These are phyloP conservation scores for Saccharomycopsis fodiens DNA, from an alignment of 805 yeast species.

Conservation along the genomic window DNA sequence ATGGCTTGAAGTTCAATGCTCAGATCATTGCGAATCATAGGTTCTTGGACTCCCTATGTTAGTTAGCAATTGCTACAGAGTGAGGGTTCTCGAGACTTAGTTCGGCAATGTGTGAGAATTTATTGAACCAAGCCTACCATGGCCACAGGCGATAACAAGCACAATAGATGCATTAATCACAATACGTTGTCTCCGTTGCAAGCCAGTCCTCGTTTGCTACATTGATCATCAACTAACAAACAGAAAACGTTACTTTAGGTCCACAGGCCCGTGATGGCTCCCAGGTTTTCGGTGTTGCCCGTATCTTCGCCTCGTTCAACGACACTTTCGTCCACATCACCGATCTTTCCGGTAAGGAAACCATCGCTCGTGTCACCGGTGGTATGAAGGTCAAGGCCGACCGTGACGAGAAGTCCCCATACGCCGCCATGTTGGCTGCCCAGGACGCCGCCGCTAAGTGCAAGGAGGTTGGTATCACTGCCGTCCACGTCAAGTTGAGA, in stretches of 20 bases:
- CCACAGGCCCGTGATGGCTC: constrained; percentile 94
- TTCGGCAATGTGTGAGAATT: too few relatives aligned
- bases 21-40: too few relatives aligned
- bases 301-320: constrained; percentile 99
- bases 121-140: too few relatives aligned
- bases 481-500: constrained; percentile 99
- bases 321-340: constrained; percentile 99
- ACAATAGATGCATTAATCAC: too few relatives aligned
- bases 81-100: too few relatives aligned
- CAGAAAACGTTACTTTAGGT: constrained; percentile 59
- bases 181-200: too few relatives aligned
- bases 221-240: too few relatives aligned
- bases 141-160: too few relatives aligned
- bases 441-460: constrained; percentile 99
- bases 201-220: too few relatives aligned
- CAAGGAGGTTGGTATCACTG: constrained; percentile 99
- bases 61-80: too few relatives aligned
- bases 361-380: constrained; percentile 99
- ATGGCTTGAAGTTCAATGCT: too few relatives aligned
- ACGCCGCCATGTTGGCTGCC: constrained; percentile 99
- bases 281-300: constrained; percentile 99
- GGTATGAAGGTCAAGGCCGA: constrained; percentile 99
- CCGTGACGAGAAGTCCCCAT: constrained; percentile 99
- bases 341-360: constrained; percentile 99
- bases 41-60: too few relatives aligned